Conservation (phyloP, 1,139 yeast species). For the Wickerhamomyces sp. region DNA sequence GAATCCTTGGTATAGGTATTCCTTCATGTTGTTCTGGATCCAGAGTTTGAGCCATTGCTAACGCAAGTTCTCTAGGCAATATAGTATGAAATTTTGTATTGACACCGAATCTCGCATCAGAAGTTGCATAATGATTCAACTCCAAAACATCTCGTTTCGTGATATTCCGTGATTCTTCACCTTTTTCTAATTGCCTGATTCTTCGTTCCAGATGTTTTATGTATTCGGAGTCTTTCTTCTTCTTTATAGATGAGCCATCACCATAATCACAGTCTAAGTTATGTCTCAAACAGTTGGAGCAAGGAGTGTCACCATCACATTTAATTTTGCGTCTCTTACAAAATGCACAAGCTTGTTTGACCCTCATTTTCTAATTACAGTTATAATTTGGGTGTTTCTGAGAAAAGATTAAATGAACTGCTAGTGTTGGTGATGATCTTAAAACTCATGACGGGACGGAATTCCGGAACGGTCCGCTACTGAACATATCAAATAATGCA, state of each 20-base stretch:
- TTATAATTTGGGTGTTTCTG: not conserved
- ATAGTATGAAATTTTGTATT: constrained; percentile 46
- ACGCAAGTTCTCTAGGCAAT: constrained; percentile 43
- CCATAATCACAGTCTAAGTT: constrained; percentile 35
- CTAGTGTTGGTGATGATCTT: no score
- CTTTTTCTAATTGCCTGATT: constrained; percentile 9
- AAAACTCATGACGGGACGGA: no score
- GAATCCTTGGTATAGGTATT: constrained; percentile 49
- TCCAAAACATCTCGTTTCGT: constrained; percentile 9
- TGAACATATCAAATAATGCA: no score
- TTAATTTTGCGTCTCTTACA: constrained; percentile 59
- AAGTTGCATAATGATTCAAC: constrained; percentile 20
- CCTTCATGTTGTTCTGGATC: constrained; percentile 33
- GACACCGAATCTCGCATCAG: constrained; percentile 43
- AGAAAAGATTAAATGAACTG: not conserved
- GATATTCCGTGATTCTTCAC: no score
- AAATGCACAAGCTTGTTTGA: constrained; percentile 55
- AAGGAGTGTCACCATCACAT: constrained; percentile 56
- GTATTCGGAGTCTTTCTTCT: constrained; percentile 2
- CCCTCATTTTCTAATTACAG: constrained; percentile 28
- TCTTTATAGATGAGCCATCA: not conserved
- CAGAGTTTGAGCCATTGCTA: constrained; percentile 35
- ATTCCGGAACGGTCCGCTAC: not conserved
- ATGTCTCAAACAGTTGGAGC: constrained; percentile 45
- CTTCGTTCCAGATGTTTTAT: constrained; percentile 10